These are phyloP conservation scores for Diaporthe batatas DNA, from an alignment of 2,329 filamentous ascomycete species.

Conservation along the genomic window DNA sequence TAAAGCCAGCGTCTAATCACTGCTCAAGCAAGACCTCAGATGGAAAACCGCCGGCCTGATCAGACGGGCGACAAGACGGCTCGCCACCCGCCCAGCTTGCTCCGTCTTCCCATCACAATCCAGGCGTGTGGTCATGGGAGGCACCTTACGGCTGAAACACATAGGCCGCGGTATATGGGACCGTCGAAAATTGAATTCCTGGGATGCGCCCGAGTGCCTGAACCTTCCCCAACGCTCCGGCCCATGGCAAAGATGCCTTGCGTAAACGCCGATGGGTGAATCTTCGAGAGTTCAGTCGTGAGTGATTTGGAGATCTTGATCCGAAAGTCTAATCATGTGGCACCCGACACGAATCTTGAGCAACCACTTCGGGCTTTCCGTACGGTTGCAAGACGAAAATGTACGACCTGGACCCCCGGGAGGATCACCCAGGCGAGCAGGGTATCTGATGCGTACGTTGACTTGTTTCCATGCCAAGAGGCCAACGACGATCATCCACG, in stretches of 20 bases:
- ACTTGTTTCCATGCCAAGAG: constrained; percentile 35
- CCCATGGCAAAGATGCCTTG: constrained; percentile 18
- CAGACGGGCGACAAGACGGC: constrained; percentile 20
- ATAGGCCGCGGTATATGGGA: constrained; percentile 29
- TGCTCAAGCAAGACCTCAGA: constrained; percentile 8
- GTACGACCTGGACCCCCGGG: not conserved
- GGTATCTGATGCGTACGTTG: constrained; percentile 5
- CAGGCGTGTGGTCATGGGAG: constrained; percentile 13
- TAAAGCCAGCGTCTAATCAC: constrained; percentile 13
- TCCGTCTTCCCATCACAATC: constrained; percentile 22
- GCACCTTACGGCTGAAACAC: constrained; percentile 32
- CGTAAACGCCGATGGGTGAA: constrained; percentile 27
- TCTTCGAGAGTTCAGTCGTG: constrained; percentile 16
- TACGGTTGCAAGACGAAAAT: not conserved
- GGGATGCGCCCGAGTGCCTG: constrained; percentile 23
- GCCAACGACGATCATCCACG: constrained; percentile 5
- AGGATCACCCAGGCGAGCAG: constrained; percentile 6
- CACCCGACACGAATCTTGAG: constrained; percentile 22
- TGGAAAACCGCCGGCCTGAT: constrained; percentile 22
- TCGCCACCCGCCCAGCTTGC: constrained; percentile 32
- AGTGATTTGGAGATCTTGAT: constrained; percentile 14
- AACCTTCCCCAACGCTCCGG: constrained; percentile 12
- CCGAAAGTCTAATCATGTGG: not conserved
- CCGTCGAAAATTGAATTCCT: constrained; percentile 17
- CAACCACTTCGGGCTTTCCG: constrained; percentile 8